A percentile compares a stretch with the other conserved stretches of the same genome.
Evolutionary conservation across 2,329 filamentous ascomycete genomes (phyloP).

Genomic region (Bipolaris sorokiniana): DNA sequence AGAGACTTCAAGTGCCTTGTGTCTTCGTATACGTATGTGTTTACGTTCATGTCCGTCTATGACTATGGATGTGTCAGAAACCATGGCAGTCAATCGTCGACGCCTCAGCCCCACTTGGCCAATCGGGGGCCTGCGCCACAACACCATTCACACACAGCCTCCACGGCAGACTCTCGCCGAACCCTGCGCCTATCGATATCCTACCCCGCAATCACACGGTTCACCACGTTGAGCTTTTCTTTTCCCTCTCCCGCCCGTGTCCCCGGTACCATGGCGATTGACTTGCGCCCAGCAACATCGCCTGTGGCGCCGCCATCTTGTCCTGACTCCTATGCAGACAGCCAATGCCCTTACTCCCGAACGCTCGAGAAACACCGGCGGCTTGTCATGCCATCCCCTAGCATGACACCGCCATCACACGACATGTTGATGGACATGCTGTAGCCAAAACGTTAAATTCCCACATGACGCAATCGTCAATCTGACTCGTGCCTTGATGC

Average conservation of each 20-base stretch:
- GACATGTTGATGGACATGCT: too few relatives aligned
- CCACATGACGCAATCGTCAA: not conserved
- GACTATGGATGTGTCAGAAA: too few relatives aligned
- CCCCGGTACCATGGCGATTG: not conserved
- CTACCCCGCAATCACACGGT: conserved; percentile 4
- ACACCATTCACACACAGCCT: not conserved
- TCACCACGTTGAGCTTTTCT: not conserved
- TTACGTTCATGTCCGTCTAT: too few relatives aligned
- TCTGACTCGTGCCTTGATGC: not conserved
- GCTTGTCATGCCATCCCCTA: too few relatives aligned
- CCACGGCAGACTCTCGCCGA: not conserved
- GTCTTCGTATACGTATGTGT: too few relatives aligned
- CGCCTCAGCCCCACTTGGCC: too few relatives aligned
- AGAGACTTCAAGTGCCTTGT: too few relatives aligned
- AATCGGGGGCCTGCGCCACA: not conserved
- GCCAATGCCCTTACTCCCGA: not conserved
- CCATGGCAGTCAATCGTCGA: too few relatives aligned
- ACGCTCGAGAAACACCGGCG: too few relatives aligned
- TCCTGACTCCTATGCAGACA: too few relatives aligned
- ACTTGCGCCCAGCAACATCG: not conserved
- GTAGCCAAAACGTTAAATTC: not conserved
- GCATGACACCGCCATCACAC: not conserved
- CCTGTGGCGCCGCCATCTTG: not conserved
- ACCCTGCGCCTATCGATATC: conserved; percentile 13
- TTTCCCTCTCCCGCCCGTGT: not conserved